A percentile compares a stretch with the other conserved stretches of the same genome.
Conservation (phyloP, 306 rosid genomes). For the Neltuma alba region DNA sequence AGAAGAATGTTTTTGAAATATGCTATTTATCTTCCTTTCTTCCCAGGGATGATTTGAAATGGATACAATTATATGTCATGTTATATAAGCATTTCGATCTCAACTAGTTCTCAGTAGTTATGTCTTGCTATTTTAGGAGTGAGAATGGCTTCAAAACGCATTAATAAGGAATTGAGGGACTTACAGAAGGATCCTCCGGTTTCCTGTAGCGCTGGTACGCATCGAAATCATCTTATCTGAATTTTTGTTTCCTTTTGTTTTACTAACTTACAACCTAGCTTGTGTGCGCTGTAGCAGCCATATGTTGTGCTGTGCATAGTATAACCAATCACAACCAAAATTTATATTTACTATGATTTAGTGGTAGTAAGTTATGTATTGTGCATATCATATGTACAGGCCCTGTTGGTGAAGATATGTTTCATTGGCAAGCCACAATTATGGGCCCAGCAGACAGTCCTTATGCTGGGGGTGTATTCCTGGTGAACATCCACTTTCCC, state of each 20-base stretch:
- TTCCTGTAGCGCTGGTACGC: slow-evolving; percentile 63
- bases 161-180: slow-evolving; percentile 63
- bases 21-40: too few relatives aligned
- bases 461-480: slow-evolving; percentile 55
- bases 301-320: not conserved
- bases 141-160: slow-evolving; percentile 56
- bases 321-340: not conserved
- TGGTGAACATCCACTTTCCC: slow-evolving; percentile 51
- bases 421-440: slow-evolving; percentile 63
- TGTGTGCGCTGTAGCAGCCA: not conserved
- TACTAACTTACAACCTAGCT: not conserved
- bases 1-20: not conserved
- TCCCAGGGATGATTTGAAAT: too few relatives aligned
- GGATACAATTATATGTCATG: too few relatives aligned
- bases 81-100: not conserved
- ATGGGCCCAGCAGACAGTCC: slow-evolving; percentile 63
- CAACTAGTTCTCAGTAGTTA: not conserved
- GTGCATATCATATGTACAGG: slow-evolving; percentile 25
- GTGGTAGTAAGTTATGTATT: slow-evolving; percentile 2
- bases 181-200: slow-evolving; percentile 67
- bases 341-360: not conserved
- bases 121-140: not conserved
- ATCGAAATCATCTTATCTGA: not conserved
- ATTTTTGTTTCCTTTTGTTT: not conserved
- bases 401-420: slow-evolving; percentile 57